Conservation (phyloP, 1,139 yeast genomes). For the Yamadazyma atmosphaerica region DNA sequence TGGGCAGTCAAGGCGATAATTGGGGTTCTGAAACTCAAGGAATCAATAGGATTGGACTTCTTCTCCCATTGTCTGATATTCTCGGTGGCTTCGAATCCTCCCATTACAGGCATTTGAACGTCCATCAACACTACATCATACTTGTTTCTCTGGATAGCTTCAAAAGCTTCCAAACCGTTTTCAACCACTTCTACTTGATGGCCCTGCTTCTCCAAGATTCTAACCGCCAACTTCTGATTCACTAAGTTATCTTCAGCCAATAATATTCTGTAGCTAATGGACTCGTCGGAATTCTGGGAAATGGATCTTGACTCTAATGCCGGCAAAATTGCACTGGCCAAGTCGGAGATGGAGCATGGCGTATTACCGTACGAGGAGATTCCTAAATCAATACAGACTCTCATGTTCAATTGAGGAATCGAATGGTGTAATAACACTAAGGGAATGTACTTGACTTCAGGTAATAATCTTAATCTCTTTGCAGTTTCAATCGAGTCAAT, state of each 20-base stretch:
- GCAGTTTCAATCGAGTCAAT: constrained; percentile 80
- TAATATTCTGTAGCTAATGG: constrained; percentile 69
- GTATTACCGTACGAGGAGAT: constrained; percentile 87
- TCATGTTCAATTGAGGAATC: constrained; percentile 76
- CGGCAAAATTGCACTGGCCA: constrained; percentile 80
- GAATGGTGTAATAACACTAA: constrained; percentile 75
- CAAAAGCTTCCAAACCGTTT: constrained; percentile 80
- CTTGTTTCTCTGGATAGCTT: constrained; percentile 63
- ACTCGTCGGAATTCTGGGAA: constrained; percentile 77
- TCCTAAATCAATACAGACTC: constrained; percentile 80
- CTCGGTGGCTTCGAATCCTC: constrained; percentile 89
- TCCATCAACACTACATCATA: constrained; percentile 89
- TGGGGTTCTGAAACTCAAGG: constrained; percentile 67
- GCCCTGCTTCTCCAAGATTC: constrained; percentile 79
- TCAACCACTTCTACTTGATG: constrained; percentile 82
- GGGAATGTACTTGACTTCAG: constrained; percentile 81
- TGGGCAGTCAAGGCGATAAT: constrained; percentile 89
- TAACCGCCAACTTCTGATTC: constrained; percentile 82
- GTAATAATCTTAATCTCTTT: constrained; percentile 60
- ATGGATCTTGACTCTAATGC: constrained; percentile 82
- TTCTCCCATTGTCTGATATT: constrained; percentile 86
- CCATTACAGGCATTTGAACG: constrained; percentile 95
- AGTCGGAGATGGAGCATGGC: constrained; percentile 78
- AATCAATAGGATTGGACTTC: constrained; percentile 73
- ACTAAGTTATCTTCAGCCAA: constrained; percentile 87